These are phyloP conservation scores for Neurospora hispaniola DNA, from an alignment of 495 filamentous ascomycete genomes.

Conservation along the genomic window DNA sequence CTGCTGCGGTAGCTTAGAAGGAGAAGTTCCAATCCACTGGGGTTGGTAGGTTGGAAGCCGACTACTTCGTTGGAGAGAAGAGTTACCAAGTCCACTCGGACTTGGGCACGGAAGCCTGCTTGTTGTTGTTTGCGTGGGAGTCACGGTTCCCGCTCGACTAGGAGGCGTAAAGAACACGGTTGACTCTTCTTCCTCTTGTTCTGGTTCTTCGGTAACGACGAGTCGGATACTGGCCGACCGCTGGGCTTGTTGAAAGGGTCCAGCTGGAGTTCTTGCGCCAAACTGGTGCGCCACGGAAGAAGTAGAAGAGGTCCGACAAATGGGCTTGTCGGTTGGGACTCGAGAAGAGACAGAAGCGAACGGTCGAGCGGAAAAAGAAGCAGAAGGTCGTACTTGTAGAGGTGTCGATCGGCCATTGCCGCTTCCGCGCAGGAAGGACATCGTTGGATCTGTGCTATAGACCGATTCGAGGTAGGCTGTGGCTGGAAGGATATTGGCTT, in stretches of 20 bases:
- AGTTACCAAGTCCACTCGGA: not conserved
- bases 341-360: slow-evolving; percentile 18
- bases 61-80: not conserved
- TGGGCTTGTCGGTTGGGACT: slow-evolving; percentile 1
- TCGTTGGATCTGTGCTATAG: slow-evolving; percentile 50
- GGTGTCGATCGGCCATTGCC: not conserved
- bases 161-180: not conserved
- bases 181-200: not conserved
- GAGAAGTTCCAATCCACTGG: not conserved
- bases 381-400: slow-evolving; percentile 40
- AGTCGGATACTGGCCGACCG: not conserved
- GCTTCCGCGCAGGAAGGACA: slow-evolving; percentile 31
- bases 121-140: not conserved
- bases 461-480: slow-evolving; percentile 69
- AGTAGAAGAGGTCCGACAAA: slow-evolving; percentile 8
- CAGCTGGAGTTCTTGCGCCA: not conserved
- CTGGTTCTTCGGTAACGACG: not conserved
- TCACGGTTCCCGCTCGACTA: not conserved
- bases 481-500: slow-evolving; percentile 71
- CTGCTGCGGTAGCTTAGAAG: not conserved
- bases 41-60: not conserved
- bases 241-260: not conserved
- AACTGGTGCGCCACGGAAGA: not conserved
- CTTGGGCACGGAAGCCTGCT: not conserved
- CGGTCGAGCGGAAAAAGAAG: slow-evolving; percentile 26